Evolutionary conservation across 305 asterid genomes (phyloP), one percentile per base, ranked within the genome.

Genomic region (Caryopteris hybrid): DNA sequence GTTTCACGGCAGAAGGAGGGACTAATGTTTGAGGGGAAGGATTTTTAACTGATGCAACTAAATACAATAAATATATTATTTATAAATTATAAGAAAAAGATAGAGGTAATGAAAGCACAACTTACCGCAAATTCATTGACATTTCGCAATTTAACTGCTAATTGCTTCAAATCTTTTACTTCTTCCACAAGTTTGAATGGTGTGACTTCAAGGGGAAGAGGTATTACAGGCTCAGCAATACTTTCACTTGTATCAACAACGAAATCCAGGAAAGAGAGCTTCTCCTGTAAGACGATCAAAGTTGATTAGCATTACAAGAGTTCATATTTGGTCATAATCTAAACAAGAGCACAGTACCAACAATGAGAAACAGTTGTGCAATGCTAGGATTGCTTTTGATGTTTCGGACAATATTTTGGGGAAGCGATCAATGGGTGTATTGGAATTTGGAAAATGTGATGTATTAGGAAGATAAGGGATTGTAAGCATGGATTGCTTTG

Each of bases 41-140:
- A n/a, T 33, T 14, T 18, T 1, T 55, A n/a, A 55, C 25, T 29
- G 43, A 55, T 29, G 34, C 27, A 7, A 41, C 57, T 38, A 10
- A n/a, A 38, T 11, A 38, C 23, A 69, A 69, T 12, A 34, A 14
- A 69, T 14, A 52, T 31, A 48, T 20, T 22, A 60, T 41, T 36
- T 3, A 52, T 58, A 43, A 67, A 71, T 27, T 52, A 60, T n/a
- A n/a, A n/a, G n/a, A 22, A 41, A 56, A 9, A 52, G 8, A 51
- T 16, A 46, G 18, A 41, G 60, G 42, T 70, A 33, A 8, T 57
- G 31, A 57, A 62, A 46, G 29, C 22, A 39, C 45, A 73, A 42
- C 20, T 72, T 90, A 93, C 99, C 87, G 99, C 97, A 85, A 95
- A 91, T 74, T 91, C 99, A 74, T 89, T 81, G 74, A 76, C 94